These are phyloP conservation scores for Boletus barrowsii DNA, from an alignment of 768 basidiomycete species.

Conservation along the genomic window DNA sequence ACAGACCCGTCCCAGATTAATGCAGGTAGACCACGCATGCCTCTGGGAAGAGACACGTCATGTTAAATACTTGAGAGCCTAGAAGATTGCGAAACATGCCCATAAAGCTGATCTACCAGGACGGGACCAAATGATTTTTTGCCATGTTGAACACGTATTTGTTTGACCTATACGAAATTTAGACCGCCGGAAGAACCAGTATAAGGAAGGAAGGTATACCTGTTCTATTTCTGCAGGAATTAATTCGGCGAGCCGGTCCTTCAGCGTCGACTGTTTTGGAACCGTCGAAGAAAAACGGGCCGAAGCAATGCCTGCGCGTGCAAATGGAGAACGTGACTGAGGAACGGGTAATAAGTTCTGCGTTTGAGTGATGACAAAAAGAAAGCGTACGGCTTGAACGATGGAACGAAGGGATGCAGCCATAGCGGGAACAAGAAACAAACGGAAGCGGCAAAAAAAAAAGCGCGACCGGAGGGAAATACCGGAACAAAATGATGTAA, in stretches of 20 bases:
- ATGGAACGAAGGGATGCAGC: constrained; percentile 39
- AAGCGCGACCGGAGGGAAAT: constrained; percentile 18
- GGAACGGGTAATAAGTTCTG: constrained; percentile 1
- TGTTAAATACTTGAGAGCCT: constrained; percentile 5
- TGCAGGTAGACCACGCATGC: constrained; percentile 87
- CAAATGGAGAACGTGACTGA: constrained; percentile 49
- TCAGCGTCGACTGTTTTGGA: constrained; percentile 71
- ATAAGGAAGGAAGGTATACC: constrained; percentile 12
- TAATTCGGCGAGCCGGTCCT: constrained; percentile 90
- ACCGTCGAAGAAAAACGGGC: constrained; percentile 64
- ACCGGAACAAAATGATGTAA: constrained; percentile 17
- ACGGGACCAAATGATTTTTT: constrained; percentile 93
- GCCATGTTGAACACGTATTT: constrained; percentile 81
- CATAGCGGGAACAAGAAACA: constrained; percentile 34
- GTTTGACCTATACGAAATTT: constrained; percentile 64
- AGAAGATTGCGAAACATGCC: constrained; percentile 40
- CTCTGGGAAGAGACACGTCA: constrained; percentile 40
- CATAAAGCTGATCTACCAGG: constrained; percentile 86
- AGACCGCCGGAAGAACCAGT: not conserved
- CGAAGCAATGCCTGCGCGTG: constrained; percentile 43
- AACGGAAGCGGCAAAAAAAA: constrained; percentile 7
- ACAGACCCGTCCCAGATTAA: constrained; percentile 99
- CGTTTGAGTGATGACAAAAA: not conserved
- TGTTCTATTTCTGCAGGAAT: constrained; percentile 75
- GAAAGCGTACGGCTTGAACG: constrained; percentile 32